Base-by-base conservation (phyloP, 2,329 filamentous ascomycete species). In the Fusarium setosum region DNA sequence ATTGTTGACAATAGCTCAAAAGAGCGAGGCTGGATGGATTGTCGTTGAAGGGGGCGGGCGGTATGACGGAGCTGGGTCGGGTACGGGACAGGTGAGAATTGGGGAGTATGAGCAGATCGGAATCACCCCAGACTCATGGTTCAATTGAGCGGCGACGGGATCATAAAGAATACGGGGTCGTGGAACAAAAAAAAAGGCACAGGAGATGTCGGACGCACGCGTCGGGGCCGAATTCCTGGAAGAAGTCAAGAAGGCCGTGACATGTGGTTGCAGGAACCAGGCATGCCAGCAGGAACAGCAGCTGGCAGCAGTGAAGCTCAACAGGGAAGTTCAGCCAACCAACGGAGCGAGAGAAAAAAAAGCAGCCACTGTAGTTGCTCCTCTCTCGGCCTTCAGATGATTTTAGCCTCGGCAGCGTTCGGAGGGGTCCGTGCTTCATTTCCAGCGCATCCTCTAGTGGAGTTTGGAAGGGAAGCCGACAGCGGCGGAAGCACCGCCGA, bases 371-470 rank as follows among this genome's bases (percentile, higher is more conserved):
- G 29, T 40, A 54, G 29, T 29, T 24, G 26, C n/a, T 26, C 18
- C 17, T 54, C 32, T 54, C 51, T 54, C 58, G 61, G 61, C 40
- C 58, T 54, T 58, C 26, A 35, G 31, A 23, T 41, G 51, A 59
- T 57, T 66, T 72, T 69, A 65, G 66, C 68, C 68, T 71, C 68
- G 68, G 68, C 59, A 72, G 51, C 65, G 56, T 26, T 63, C 52
- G 54, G 56, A 63, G 69, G 55, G 65, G 53, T 13, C 49, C 59
- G 53, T 63, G 61, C 55, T 62, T 35, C 21, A 48, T 56, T 50
- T 49, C 47, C 45, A 62, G 41, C 60, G 49, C 24, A 49, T 59
- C 40, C 62, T 55, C 56, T 41, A 62, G 40, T 59, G 58, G 40
- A 34, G 20, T 47, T 8, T 35, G 45, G 47, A 45, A 34, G 47